These are phyloP conservation scores for Dactylellina sp. DNA, from an alignment of 2,329 filamentous ascomycete species.

Conservation along the genomic window DNA sequence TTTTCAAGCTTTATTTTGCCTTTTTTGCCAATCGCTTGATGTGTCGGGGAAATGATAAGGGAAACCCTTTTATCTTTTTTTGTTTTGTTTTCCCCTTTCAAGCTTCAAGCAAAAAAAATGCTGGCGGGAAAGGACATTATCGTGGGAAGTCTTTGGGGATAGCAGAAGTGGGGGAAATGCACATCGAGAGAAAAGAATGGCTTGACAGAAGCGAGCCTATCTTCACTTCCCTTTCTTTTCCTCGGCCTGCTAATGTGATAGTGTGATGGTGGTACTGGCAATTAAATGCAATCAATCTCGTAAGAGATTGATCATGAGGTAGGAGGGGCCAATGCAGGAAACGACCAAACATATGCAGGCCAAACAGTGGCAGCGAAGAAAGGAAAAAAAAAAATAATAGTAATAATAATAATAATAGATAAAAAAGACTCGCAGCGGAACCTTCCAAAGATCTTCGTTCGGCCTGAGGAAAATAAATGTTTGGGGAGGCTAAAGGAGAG, in stretches of 20 bases:
- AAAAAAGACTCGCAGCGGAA: conserved; percentile 41
- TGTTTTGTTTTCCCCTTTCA: too few relatives aligned
- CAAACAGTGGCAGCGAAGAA: neutral
- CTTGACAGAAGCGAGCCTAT: neutral
- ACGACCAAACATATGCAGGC: conserved; percentile 51
- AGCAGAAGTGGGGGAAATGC: neutral
- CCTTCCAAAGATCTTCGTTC: conserved; percentile 41
- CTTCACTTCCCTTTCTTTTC: neutral
- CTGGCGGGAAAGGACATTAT: conserved; percentile 1
- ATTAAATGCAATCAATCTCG: conserved; percentile 57
- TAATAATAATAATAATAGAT: too few relatives aligned
- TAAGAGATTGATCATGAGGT: conserved; percentile 56
- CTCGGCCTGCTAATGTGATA: conserved; percentile 30
- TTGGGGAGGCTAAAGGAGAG: conserved; percentile 6
- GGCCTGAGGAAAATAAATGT: conserved; percentile 9
- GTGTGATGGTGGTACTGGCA: conserved; percentile 50
- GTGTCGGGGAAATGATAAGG: conserved; percentile 1
- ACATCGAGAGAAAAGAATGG: neutral
- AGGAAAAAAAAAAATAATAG: too few relatives aligned
- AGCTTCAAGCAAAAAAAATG: too few relatives aligned
- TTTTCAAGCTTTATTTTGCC: neutral
- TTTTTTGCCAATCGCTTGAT: conserved; percentile 4
- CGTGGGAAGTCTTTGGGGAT: too few relatives aligned
- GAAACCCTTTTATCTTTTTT: neutral
- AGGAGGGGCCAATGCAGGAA: conserved; percentile 29